These are phyloP conservation scores for Hyphodiscus sp. DNA, from an alignment of 2,329 filamentous ascomycete genomes.

Conservation along the genomic window DNA sequence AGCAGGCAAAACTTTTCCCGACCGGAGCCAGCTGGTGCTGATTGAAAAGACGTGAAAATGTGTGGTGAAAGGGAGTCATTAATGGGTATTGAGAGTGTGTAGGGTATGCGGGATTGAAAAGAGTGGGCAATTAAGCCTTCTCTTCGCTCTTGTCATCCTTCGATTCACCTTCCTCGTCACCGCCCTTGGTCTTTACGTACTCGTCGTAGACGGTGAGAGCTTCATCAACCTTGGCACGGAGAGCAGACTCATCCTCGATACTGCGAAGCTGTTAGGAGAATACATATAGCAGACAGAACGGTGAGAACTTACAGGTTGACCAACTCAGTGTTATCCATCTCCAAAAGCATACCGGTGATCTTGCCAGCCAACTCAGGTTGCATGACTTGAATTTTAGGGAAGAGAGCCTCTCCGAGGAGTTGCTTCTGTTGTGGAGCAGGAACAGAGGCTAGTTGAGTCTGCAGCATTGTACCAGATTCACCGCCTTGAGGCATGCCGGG, in stretches of 20 bases:
- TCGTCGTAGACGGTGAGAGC: slow-evolving; percentile 96
- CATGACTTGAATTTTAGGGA: slow-evolving; percentile 94
- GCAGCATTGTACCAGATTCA: slow-evolving; percentile 36
- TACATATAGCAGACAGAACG: not conserved
- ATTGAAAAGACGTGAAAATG: slow-evolving; percentile 27
- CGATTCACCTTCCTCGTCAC: slow-evolving; percentile 29
- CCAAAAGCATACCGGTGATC: slow-evolving; percentile 98
- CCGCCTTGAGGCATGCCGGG: slow-evolving; percentile 30
- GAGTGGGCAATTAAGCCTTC: slow-evolving; percentile 41
- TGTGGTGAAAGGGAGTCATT: slow-evolving; percentile 15
- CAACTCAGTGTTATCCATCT: slow-evolving; percentile 97
- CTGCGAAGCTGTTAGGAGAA: slow-evolving; percentile 41
- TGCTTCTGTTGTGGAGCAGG: slow-evolving; percentile 85
- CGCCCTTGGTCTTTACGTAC: slow-evolving; percentile 69
- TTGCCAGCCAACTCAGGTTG: slow-evolving; percentile 96
- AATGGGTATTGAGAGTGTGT: slow-evolving; percentile 2
- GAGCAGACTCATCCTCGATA: slow-evolving; percentile 80
- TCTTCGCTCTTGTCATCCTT: slow-evolving; percentile 43
- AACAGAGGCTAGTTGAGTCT: slow-evolving; percentile 50
- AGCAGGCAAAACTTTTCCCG: slow-evolving; percentile 29
- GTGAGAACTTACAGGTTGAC: slow-evolving; percentile 77
- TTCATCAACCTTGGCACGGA: slow-evolving; percentile 95
- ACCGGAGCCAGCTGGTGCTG: slow-evolving; percentile 21
- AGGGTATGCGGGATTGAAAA: slow-evolving; percentile 12
- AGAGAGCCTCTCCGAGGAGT: slow-evolving; percentile 93